phyloP scores from a whole-genome alignment of 1,284 basidiomycete species.

The Sphagnurus paluster region DNA sequence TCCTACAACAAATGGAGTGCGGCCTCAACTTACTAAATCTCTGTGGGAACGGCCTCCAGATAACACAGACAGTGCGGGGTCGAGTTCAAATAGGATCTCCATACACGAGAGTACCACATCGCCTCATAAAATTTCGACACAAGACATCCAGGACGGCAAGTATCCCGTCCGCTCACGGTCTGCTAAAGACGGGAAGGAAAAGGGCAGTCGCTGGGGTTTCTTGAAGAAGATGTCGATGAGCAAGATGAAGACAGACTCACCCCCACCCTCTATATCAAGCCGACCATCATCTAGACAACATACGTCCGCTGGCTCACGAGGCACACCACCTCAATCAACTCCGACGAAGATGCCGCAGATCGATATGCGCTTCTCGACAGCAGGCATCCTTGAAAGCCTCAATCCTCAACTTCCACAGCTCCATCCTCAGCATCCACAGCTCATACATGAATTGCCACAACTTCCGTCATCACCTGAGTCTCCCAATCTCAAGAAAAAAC shows the following conservation, averaged over 20 bases:
- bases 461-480: slow-evolving; percentile 30
- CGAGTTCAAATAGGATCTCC: slow-evolving; percentile 27
- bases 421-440: too few species aligned
- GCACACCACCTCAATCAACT: slow-evolving; percentile 18
- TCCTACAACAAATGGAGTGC: slow-evolving; percentile 30
- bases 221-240: slow-evolving; percentile 97
- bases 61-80: slow-evolving; percentile 19
- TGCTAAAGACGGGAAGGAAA: slow-evolving; percentile 51
- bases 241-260: slow-evolving; percentile 67
- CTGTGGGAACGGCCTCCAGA: slow-evolving; percentile 47
- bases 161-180: slow-evolving; percentile 31
- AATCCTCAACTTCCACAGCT: slow-evolving; percentile 35
- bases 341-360: slow-evolving; percentile 53
- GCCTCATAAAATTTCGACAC: slow-evolving; percentile 19
- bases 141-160: slow-evolving; percentile 27
- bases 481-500: slow-evolving; percentile 27
- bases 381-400: slow-evolving; percentile 49
- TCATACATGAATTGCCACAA: too few species aligned
- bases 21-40: slow-evolving; percentile 50
- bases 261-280: slow-evolving; percentile 34
- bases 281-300: slow-evolving; percentile 26
- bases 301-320: slow-evolving; percentile 25
- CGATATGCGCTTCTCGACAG: slow-evolving; percentile 69
- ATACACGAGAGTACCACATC: slow-evolving; percentile 16
- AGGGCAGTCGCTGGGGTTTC: slow-evolving; percentile 84